Conservation (phyloP, 2,329 filamentous ascomycete species). For the Ophiostoma novo-ulmi region DNA sequence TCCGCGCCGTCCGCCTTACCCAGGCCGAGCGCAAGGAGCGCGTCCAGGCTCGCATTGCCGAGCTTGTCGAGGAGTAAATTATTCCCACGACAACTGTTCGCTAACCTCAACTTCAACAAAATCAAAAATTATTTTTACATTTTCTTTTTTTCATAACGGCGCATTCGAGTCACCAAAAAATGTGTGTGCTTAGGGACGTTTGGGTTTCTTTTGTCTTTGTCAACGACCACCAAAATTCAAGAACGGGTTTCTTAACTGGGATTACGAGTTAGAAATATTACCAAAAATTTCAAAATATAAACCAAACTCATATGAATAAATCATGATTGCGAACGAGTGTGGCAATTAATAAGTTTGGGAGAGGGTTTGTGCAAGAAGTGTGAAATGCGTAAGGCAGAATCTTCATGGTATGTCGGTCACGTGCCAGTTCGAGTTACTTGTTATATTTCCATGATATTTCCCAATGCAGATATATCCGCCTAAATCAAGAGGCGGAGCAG, state of each 20-base stretch:
- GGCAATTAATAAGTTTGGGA: background rate
- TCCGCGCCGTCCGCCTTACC: slow-evolving; percentile 69
- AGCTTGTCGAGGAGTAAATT: slow-evolving; percentile 56
- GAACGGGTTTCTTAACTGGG: slow-evolving; percentile 8
- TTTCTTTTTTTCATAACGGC: slow-evolving; percentile 17
- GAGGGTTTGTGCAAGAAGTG: background rate
- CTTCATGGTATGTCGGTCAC: background rate
- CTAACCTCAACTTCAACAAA: background rate
- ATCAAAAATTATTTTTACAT: slow-evolving; percentile 11
- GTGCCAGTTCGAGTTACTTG: background rate
- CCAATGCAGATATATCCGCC: background rate
- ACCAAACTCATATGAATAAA: slow-evolving; percentile 1
- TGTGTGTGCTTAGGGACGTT: slow-evolving; percentile 11
- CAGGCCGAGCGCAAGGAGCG: slow-evolving; percentile 77
- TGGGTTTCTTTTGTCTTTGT: slow-evolving; percentile 17
- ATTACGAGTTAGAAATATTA: slow-evolving; percentile 15
- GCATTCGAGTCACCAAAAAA: slow-evolving; percentile 16
- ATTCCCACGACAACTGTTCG: background rate
- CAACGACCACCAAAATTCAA: slow-evolving; percentile 6
- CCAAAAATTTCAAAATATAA: slow-evolving; percentile 23
- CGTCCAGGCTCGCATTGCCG: slow-evolving; percentile 86
- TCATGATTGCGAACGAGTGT: background rate
- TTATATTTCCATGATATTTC: background rate
- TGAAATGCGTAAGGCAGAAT: background rate
- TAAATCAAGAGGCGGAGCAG: background rate